Evolutionary conservation across 1,284 basidiomycete species (phyloP).

Genomic region (Ustilago shanxiensis): DNA sequence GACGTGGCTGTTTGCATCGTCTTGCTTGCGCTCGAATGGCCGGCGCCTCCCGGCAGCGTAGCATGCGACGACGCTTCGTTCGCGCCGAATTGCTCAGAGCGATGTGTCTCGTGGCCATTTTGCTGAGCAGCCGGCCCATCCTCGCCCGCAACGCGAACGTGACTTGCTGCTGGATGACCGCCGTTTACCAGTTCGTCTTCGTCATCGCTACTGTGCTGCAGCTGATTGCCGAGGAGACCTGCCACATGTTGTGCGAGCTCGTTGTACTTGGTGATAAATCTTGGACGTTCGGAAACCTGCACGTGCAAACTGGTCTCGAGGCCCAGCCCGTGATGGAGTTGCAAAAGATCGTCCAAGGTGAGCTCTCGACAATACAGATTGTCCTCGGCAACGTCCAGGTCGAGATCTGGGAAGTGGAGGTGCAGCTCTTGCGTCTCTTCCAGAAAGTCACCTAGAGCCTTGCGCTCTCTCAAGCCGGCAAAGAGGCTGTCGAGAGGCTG

Average conservation of each 20-base stretch:
- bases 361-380: constrained; percentile 65
- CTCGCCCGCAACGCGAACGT: not conserved
- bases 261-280: constrained; percentile 67
- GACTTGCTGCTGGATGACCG: not conserved
- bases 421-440: constrained; percentile 63
- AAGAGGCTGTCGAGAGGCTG: constrained; percentile 65
- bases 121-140: not conserved
- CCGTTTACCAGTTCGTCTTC: constrained; percentile 21
- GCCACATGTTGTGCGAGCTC: constrained; percentile 60
- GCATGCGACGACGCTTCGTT: not conserved
- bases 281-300: constrained; percentile 51
- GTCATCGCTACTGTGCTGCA: constrained; percentile 39
- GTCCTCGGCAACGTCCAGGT: constrained; percentile 62
- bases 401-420: constrained; percentile 59
- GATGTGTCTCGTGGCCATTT: not conserved
- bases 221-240: constrained; percentile 36
- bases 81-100: not conserved
- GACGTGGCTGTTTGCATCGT: not conserved
- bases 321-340: constrained; percentile 60
- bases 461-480: constrained; percentile 53
- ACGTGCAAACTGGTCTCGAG: constrained; percentile 58
- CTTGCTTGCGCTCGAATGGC: not conserved
- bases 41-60: not conserved
- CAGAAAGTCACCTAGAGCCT: constrained; percentile 67
- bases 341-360: constrained; percentile 60